Evolutionary conservation across 495 filamentous ascomycete genomes (phyloP), one percentile per base, ranked within the genome.

Genomic region (Bombardia bombarda): DNA sequence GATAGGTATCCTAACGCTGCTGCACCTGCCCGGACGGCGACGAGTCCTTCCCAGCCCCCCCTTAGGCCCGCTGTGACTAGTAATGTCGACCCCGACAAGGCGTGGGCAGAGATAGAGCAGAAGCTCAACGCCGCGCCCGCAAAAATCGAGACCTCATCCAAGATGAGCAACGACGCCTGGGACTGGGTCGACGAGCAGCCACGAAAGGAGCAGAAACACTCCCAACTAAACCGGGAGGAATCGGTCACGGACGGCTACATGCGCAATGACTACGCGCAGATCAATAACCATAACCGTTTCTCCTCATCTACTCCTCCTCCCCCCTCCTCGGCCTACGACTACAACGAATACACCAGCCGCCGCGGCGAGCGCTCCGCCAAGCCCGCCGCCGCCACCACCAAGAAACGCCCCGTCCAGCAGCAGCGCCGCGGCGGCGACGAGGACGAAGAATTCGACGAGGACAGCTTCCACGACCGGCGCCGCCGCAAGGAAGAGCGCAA

Each of bases 401-500:
- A 56, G 26, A 49, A 51, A 36, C 13, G 23, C 3, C 46, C 22
- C 7, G n/a, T 13, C 1, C 42, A 47, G n/a, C 40, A 37, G 3
- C 9, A 23, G 17, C 13, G 28, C 32, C 19, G 43, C 7, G 52
- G 52, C 10, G 46, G 52, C 0, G 57, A 53, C 0, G 56, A 53
- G 16, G 62, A 65, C 2, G 56, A 56, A 2, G 59, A 59, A 4
- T 63, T 61, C 37, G 68, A 68, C 25, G 45, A 57, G 2, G 56
- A 62, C 22, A 31, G 32, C 4, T 43, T 45, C 21, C 46, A 60
- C 30, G 59, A 63, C 36, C 61, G 50, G n/a, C 64, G 59, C 13
- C 63, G 52, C 21, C 40, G 40, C 13, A 71, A 63, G 46, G 57
- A 53, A 26, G 53, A 60, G 50, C 61, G 51, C 25, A 67, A 58